These are phyloP conservation scores for Botrytis fabae DNA, from an alignment of 2,329 filamentous ascomycete species.

Conservation along the genomic window DNA sequence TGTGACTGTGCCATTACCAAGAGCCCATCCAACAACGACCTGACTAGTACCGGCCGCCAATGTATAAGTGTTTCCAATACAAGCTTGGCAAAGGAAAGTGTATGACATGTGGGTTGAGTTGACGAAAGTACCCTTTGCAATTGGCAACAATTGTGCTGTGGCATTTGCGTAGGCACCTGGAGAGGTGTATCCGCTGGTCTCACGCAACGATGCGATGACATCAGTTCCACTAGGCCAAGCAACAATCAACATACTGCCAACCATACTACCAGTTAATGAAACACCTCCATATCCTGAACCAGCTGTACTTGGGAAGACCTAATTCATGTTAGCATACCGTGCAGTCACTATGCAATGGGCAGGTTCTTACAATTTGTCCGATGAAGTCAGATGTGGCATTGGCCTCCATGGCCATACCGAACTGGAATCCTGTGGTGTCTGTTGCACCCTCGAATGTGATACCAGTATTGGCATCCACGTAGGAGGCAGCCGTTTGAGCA, in stretches of 20 bases:
- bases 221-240: constrained; percentile 51
- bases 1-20: constrained; percentile 20
- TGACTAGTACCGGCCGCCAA: neutral
- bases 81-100: constrained; percentile 54
- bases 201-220: constrained; percentile 45
- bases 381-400: constrained; percentile 53
- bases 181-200: constrained; percentile 48
- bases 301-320: constrained; percentile 24
- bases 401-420: constrained; percentile 54
- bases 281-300: constrained; percentile 50
- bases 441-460: constrained; percentile 47
- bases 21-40: constrained; percentile 18
- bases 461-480: constrained; percentile 48
- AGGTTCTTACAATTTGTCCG: constrained; percentile 51
- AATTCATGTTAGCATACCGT: neutral
- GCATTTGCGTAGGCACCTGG: constrained; percentile 47
- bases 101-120: constrained; percentile 55
- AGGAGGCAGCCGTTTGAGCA: constrained; percentile 35
- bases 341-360: neutral
- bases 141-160: constrained; percentile 46
- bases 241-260: constrained; percentile 48
- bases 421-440: constrained; percentile 45
- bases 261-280: constrained; percentile 50
- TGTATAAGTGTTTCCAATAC: constrained; percentile 37
- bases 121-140: constrained; percentile 52